These are phyloP conservation scores for Myrmaecium sp. DNA, from an alignment of 2,329 filamentous ascomycete genomes.

Conservation along the genomic window DNA sequence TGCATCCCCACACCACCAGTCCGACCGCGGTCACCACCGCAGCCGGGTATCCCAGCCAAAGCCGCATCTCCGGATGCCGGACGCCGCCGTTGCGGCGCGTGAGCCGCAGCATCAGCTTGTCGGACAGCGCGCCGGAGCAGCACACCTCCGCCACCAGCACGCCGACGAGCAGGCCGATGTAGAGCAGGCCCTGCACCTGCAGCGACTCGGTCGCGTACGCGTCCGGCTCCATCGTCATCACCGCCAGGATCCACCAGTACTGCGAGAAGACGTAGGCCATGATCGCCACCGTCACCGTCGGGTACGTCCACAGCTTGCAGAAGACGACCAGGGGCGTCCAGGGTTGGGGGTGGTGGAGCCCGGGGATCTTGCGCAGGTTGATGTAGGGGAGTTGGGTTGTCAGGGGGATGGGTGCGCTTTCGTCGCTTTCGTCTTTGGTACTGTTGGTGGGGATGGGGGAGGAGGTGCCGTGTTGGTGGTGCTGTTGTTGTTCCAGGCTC, in stretches of 20 bases:
- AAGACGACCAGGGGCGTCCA: slow-evolving; percentile 32
- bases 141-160: slow-evolving; percentile 34
- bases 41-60: slow-evolving; percentile 40
- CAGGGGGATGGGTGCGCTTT: slow-evolving; percentile 16
- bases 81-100: slow-evolving; percentile 27
- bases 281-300: slow-evolving; percentile 29
- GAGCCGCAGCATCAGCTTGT: slow-evolving; percentile 30
- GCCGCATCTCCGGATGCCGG: slow-evolving; percentile 35
- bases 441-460: slow-evolving; percentile 4
- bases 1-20: slow-evolving; percentile 37
- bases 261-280: slow-evolving; percentile 34
- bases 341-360: slow-evolving; percentile 32
- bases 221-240: slow-evolving; percentile 35
- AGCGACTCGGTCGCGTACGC: slow-evolving; percentile 33
- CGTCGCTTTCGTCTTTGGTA: slow-evolving; percentile 7
- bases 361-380: slow-evolving; percentile 30
- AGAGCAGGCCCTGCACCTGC: slow-evolving; percentile 36
- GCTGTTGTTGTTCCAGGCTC: too few species aligned
- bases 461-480: slow-evolving; percentile 12
- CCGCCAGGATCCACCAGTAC: slow-evolving; percentile 40
- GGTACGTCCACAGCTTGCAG: slow-evolving; percentile 30
- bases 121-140: slow-evolving; percentile 36
- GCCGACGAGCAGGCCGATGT: slow-evolving; percentile 36
- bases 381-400: slow-evolving; percentile 29
- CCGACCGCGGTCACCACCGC: slow-evolving; percentile 31